Base-by-base conservation (phyloP, 1,284 basidiomycete genomes). In the Cryptococcus floricola region DNA sequence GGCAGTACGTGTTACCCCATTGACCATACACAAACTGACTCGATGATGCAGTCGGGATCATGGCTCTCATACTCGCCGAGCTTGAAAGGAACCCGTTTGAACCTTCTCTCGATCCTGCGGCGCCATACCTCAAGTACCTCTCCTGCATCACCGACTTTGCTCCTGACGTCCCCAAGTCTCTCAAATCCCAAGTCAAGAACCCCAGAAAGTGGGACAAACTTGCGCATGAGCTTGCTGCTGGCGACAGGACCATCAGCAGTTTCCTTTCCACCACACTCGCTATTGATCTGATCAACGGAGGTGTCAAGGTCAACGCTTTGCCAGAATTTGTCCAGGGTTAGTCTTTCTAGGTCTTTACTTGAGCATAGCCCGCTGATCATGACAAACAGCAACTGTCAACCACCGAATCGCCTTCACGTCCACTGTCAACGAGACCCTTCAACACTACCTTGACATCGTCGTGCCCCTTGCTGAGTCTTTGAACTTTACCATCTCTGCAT, bases 141-240 rank as follows among this genome's bases (percentile, higher is more conserved):
- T 71, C 77, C 39, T 82, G 81, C 59, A 66, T 79, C 7, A 69
- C 77, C 18, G 79, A 81, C 16, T 68, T 76, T 39, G 80, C 80
- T 3, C 73, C 75, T 3, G 62, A 76, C 4, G 69, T 80, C 52
- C 71, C 74, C 10, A 57, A 59, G 14, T 51, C 61, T 16, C 62
- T 80, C 48, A 68, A 64, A 49, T 61, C 59, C 42, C 42, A 59
- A 10, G 58, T 80, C 34, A 56, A 61, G 50, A 61, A 76, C 62
- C 72, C 73, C 5, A 68, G 70, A 49, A 67, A 71, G 48, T 80
- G 80, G 74, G 60, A 68, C 25, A 61, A 67, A 56, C 70, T 82
- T 3, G 78, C 78, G 9, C 59, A 69, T 47, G 68, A 76, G 46
- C 63, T 77, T 25, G 71, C 74, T 4, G 47, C 48, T 38, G 57